These are phyloP conservation scores for Penicillium sp. DNA, from an alignment of 2,329 filamentous ascomycete species.

Conservation along the genomic window DNA sequence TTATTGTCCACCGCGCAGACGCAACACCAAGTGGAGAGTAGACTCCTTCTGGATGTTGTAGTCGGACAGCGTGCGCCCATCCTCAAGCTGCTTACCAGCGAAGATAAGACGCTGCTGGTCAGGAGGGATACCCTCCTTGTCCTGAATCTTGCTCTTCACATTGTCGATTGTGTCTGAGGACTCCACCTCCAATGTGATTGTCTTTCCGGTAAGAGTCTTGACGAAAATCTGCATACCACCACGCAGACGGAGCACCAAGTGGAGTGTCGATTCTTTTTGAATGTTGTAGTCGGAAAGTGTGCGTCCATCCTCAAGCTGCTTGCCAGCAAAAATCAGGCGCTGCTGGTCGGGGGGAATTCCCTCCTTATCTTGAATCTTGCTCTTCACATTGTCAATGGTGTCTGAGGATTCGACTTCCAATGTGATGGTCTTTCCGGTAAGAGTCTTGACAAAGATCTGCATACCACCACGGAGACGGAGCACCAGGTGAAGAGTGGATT, in stretches of 20 bases:
- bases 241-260: conserved; percentile 73
- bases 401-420: conserved; percentile 83
- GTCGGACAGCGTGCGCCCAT: conserved; percentile 47
- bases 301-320: conserved; percentile 87
- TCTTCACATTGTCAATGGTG: conserved; percentile 91
- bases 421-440: conserved; percentile 86
- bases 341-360: conserved; percentile 94
- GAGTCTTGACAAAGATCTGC: conserved; percentile 54
- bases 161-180: conserved; percentile 65
- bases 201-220: conserved; percentile 73
- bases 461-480: conserved; percentile 80
- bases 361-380: conserved; percentile 75
- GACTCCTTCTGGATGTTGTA: conserved; percentile 58
- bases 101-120: conserved; percentile 67
- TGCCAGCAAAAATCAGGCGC: conserved; percentile 86
- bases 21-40: conserved; percentile 56
- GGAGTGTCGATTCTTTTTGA: conserved; percentile 80
- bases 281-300: conserved; percentile 96
- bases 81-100: conserved; percentile 59
- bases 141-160: conserved; percentile 67
- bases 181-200: conserved; percentile 63
- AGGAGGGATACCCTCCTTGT: conserved; percentile 72
- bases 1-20: conserved; percentile 41
- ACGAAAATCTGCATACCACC: conserved; percentile 83
- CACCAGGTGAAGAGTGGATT: conserved; percentile 77